phyloP scores from a whole-genome alignment of 2,329 filamentous ascomycete species.

The Fusarium mexicanum region DNA sequence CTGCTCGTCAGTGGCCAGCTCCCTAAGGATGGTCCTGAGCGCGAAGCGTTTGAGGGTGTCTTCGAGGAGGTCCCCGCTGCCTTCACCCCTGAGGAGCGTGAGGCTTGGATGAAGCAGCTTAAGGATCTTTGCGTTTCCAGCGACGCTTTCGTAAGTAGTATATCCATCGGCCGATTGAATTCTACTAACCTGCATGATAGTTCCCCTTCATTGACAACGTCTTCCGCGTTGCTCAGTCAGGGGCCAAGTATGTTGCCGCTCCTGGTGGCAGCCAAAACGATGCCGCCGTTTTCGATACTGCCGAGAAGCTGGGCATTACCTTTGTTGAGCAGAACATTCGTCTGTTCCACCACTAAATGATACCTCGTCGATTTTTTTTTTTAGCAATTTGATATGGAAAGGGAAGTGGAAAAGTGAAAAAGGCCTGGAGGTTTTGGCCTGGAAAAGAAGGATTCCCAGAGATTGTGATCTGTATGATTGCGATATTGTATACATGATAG shows the following conservation, averaged over 20 bases:
- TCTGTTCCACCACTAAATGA: constrained; percentile 38
- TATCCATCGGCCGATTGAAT: not conserved
- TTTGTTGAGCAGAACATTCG: constrained; percentile 96
- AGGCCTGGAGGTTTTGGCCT: not conserved
- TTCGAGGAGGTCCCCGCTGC: constrained; percentile 88
- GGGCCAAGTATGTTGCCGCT: constrained; percentile 95
- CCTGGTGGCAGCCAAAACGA: constrained; percentile 92
- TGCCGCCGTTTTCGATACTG: constrained; percentile 82
- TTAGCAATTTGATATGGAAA: constrained; percentile 5
- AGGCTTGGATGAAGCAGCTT: constrained; percentile 86
- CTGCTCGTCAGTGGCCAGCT: constrained; percentile 91
- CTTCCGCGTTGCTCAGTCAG: constrained; percentile 87
- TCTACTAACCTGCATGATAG: constrained; percentile 55
- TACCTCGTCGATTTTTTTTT: constrained; percentile 25
- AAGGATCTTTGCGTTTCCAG: constrained; percentile 86
- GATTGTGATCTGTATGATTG: constrained; percentile 26
- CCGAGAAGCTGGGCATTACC: constrained; percentile 89
- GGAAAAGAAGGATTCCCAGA: constrained; percentile 17
- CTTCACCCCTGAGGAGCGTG: constrained; percentile 86
- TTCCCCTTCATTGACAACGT: constrained; percentile 99
- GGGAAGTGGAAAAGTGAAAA: constrained; percentile 21
- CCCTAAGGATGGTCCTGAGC: constrained; percentile 84
- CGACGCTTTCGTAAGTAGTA: constrained; percentile 85
- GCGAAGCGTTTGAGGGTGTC: constrained; percentile 84
- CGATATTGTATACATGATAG: constrained; percentile 39